phyloP scores from a whole-genome alignment of 805 yeast genomes.

The Cyberlindnera mycetangii region DNA sequence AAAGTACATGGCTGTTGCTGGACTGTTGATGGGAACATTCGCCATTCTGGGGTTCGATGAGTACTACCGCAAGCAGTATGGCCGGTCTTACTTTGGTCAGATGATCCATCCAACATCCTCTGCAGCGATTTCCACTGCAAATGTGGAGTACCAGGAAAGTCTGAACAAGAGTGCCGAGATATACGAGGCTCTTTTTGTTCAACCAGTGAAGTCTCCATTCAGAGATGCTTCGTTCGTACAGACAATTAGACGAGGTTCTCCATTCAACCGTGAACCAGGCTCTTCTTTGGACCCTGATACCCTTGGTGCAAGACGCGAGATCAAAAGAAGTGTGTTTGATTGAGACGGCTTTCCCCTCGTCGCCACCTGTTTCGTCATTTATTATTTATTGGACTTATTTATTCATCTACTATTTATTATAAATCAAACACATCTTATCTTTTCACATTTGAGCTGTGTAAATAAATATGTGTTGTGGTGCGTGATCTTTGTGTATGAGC shows the following conservation, averaged over 20 bases:
- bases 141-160: conserved; percentile 10
- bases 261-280: conserved; percentile 19
- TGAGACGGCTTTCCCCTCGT: conserved; percentile 3
- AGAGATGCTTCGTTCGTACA: conserved; percentile 12
- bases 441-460: too few species aligned
- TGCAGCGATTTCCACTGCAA: conserved; percentile 5
- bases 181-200: conserved; percentile 13
- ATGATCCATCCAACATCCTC: conserved; percentile 13
- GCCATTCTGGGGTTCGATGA: conserved; percentile 8
- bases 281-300: conserved; percentile 11
- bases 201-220: conserved; percentile 12
- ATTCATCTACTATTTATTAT: conserved; percentile 6
- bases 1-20: conserved; percentile 12
- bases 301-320: conserved; percentile 19
- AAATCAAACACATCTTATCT: neutral
- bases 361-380: too few species aligned
- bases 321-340: conserved; percentile 17
- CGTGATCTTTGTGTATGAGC: too few species aligned
- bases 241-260: conserved; percentile 17
- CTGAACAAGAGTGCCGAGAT: conserved; percentile 11
- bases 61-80: conserved; percentile 11
- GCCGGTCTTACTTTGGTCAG: conserved; percentile 16
- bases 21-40: conserved; percentile 6
- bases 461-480: too few species aligned
- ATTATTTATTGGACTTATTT: neutral